Evolutionary conservation across 2,329 filamentous ascomycete species (phyloP).

Genomic region (Aureobasidium namibiae): DNA sequence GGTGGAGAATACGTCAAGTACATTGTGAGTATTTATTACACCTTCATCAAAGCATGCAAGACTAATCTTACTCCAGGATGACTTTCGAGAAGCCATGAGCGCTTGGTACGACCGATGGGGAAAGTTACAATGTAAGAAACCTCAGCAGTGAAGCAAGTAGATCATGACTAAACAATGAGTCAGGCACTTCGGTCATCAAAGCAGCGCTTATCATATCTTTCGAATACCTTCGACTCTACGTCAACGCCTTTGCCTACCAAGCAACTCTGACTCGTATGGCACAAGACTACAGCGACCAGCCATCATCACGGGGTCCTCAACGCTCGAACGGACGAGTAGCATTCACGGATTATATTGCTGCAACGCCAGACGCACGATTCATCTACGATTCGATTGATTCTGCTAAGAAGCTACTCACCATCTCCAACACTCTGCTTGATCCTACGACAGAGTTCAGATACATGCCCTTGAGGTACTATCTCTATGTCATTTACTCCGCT

Average conservation of each 20-base stretch:
- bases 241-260: constrained; percentile 60
- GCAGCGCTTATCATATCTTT: constrained; percentile 54
- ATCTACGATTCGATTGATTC: constrained; percentile 60
- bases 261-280: constrained; percentile 25
- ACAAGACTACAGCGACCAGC: constrained; percentile 37
- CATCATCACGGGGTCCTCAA: constrained; percentile 24
- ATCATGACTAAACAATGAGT: not conserved
- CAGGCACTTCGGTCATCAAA: constrained; percentile 51
- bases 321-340: constrained; percentile 28
- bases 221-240: constrained; percentile 57
- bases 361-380: constrained; percentile 55
- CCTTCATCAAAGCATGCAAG: not conserved
- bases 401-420: constrained; percentile 53
- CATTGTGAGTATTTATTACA: constrained; percentile 15
- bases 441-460: constrained; percentile 52
- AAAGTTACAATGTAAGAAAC: constrained; percentile 18
- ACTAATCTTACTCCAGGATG: constrained; percentile 17
- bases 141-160: not conserved
- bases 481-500: constrained; percentile 55
- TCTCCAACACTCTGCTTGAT: constrained; percentile 52
- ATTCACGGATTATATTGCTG: constrained; percentile 46
- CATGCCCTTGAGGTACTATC: constrained; percentile 56
- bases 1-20: constrained; percentile 29
- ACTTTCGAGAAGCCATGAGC: constrained; percentile 24
- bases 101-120: constrained; percentile 28